Percentiles rank a stretch among this genome's conserved stretches.
phyloP scores from a whole-genome alignment of 257 asterid species.

The Ehretia macrophylla region DNA sequence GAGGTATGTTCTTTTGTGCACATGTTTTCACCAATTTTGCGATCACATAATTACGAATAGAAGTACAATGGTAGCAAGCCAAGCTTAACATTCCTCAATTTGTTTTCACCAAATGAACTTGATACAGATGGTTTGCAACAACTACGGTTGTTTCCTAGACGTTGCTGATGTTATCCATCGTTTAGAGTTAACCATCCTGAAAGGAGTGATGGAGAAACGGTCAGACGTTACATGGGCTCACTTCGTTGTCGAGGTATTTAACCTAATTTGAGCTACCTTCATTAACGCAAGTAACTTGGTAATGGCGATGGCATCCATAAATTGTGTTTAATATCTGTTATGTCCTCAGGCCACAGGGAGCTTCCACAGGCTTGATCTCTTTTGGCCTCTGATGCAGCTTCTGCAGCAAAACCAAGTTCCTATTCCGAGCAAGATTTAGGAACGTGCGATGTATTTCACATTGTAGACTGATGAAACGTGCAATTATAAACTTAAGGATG shows the following conservation, averaged over 20 bases:
- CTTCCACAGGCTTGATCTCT: slow-evolving; percentile 87
- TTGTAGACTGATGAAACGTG: too few relatives aligned
- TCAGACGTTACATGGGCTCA: slow-evolving; percentile 59
- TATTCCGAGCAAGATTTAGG: slow-evolving; percentile 28
- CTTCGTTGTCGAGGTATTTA: slow-evolving; percentile 77
- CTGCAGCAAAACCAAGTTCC: slow-evolving; percentile 39
- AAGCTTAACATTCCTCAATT: not conserved
- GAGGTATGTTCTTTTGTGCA: slow-evolving; percentile 41
- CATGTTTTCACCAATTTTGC: not conserved
- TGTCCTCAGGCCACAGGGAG: slow-evolving; percentile 56
- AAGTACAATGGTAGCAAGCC: not conserved
- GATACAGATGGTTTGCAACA: slow-evolving; percentile 59
- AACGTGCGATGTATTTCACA: too few relatives aligned
- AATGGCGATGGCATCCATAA: too few relatives aligned
- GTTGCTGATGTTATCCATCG: slow-evolving; percentile 79
- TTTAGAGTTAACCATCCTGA: slow-evolving; percentile 57
- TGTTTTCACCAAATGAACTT: not conserved
- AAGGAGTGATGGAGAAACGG: slow-evolving; percentile 64
- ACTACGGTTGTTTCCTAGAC: slow-evolving; percentile 69
- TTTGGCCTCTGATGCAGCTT: slow-evolving; percentile 96
- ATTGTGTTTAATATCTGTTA: not conserved
- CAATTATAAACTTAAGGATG: too few relatives aligned
- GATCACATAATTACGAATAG: not conserved
- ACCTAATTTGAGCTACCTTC: not conserved
- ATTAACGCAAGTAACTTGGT: too few relatives aligned